phyloP scores from a whole-genome alignment of 2,329 filamentous ascomycete genomes.

The Venturia aucupariae region DNA sequence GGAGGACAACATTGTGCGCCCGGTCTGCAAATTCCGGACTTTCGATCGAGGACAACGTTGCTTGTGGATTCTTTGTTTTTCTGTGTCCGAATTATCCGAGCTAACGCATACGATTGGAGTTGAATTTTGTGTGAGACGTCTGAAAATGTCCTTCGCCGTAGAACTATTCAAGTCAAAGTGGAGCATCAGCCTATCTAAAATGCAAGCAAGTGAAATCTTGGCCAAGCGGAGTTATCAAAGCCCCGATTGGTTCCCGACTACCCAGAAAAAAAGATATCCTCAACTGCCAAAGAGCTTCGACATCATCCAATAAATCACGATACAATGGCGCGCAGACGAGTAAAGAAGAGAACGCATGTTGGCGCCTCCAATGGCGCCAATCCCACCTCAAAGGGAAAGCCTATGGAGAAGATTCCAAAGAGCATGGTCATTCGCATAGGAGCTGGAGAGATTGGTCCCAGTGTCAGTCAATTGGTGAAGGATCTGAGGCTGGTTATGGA shows the following conservation, averaged over 20 bases:
- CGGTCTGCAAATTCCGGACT: background rate
- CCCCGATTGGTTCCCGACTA: constrained; percentile 1
- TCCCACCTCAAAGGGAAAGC: constrained; percentile 43
- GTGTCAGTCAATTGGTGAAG: constrained; percentile 80
- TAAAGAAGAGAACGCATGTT: constrained; percentile 82
- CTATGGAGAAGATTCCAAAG: constrained; percentile 65
- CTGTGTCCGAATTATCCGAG: no score
- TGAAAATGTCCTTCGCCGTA: background rate
- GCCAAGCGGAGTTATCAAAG: background rate
- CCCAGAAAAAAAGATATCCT: background rate
- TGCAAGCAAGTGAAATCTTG: constrained; percentile 9
- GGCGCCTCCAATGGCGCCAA: constrained; percentile 48
- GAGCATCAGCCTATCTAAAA: background rate
- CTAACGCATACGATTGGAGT: background rate
- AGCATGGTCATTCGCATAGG: constrained; percentile 98
- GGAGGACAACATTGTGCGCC: constrained; percentile 27
- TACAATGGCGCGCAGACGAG: constrained; percentile 67
- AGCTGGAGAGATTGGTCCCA: constrained; percentile 84
- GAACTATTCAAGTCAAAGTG: background rate
- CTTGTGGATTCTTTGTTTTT: background rate
- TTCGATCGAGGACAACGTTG: background rate
- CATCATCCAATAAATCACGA: background rate
- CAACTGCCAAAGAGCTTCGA: background rate
- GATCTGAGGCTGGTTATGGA: constrained; percentile 95
- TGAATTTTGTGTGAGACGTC: background rate